These are phyloP conservation scores for Coniella lustricola DNA, from an alignment of 2,329 filamentous ascomycete species.

Conservation along the genomic window DNA sequence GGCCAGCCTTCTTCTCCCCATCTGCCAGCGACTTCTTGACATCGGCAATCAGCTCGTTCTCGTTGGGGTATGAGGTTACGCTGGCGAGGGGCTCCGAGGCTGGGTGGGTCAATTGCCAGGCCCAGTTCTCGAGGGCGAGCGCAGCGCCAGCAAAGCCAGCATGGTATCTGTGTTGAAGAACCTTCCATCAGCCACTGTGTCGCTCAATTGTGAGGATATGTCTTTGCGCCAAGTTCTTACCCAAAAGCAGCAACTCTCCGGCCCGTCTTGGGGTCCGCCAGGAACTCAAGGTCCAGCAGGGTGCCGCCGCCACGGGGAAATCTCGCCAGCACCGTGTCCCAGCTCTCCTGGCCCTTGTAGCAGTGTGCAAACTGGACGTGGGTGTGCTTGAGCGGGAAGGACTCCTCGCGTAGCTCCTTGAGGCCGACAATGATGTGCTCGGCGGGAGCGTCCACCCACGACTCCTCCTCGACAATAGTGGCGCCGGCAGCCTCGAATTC, in stretches of 20 bases:
- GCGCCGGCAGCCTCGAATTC: slow-evolving; percentile 60
- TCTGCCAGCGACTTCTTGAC: slow-evolving; percentile 64
- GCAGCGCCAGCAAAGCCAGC: slow-evolving; percentile 45
- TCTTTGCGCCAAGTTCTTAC: slow-evolving; percentile 28
- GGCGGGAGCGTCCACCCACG: slow-evolving; percentile 59
- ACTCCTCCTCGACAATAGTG: slow-evolving; percentile 56
- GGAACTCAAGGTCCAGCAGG: slow-evolving; percentile 81
- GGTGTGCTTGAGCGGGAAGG: slow-evolving; percentile 64
- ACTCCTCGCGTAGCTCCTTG: slow-evolving; percentile 70
- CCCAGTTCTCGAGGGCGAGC: slow-evolving; percentile 72
- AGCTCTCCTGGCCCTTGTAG: slow-evolving; percentile 71
- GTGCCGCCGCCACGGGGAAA: slow-evolving; percentile 71
- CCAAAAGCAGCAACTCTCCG: slow-evolving; percentile 67
- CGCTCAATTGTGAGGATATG: no score
- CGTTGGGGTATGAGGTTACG: slow-evolving; percentile 65
- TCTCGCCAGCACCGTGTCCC: slow-evolving; percentile 71
- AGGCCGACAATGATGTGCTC: slow-evolving; percentile 68
- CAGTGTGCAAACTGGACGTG: slow-evolving; percentile 68
- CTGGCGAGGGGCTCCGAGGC: slow-evolving; percentile 56
- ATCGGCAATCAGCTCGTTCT: slow-evolving; percentile 63
- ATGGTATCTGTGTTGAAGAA: slow-evolving; percentile 5
- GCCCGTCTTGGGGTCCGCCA: slow-evolving; percentile 60
- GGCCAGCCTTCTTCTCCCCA: slow-evolving; percentile 57
- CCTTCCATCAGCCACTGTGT: neutral
- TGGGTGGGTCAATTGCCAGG: slow-evolving; percentile 65